Base-by-base conservation (phyloP, 495 filamentous ascomycete species). In the Copromyces sp. region DNA sequence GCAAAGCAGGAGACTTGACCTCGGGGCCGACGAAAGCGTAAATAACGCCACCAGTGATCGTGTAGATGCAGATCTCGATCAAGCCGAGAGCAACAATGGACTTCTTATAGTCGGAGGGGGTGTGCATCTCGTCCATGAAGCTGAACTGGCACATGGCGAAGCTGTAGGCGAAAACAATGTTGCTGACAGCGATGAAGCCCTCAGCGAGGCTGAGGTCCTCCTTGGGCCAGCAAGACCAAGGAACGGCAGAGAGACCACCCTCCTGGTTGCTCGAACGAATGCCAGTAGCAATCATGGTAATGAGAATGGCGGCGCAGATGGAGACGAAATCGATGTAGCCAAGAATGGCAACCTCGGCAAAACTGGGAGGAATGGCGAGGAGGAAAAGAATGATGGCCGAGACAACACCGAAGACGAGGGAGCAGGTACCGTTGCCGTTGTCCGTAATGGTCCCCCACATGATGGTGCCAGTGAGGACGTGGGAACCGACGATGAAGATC, bases 111-210 rank as follows among this genome's bases (percentile, higher is more conserved):
- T 92, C 88, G 53, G 80, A 76, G 1, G 91, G 91, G 0, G 87
- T 85, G 76, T 90, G 87, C 86, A 95, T 90, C 79, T 95, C 92
- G 72, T 90, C 87, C 77, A 93, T 91, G 77, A 95, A 89, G 71
- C 85, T 87, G 83, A 94, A 93, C 90, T 76, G 90, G 87, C 77
- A 92, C 83, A 83, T 93, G 87, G 73, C 91, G 83, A 84, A 90
- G 74, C 86, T 86, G 81, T 89, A 91, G 42, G 92, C 91, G 73
- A 95, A 92, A 70, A 92, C 87, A 65, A 94, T 91, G 81, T 93
- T 93, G 73, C 87, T 88, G 41, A 92, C 86, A 8, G 89, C 89
- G 61, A 90, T 85, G 76, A 94, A 87, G n/a, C 78, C 85, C 69
- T 84, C 74, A 39, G 78, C 77, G 39, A 87, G 80, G 9, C 74